Evolutionary conservation across 805 yeast genomes (phyloP).

Genomic region (Suhomyces faveliae): DNA sequence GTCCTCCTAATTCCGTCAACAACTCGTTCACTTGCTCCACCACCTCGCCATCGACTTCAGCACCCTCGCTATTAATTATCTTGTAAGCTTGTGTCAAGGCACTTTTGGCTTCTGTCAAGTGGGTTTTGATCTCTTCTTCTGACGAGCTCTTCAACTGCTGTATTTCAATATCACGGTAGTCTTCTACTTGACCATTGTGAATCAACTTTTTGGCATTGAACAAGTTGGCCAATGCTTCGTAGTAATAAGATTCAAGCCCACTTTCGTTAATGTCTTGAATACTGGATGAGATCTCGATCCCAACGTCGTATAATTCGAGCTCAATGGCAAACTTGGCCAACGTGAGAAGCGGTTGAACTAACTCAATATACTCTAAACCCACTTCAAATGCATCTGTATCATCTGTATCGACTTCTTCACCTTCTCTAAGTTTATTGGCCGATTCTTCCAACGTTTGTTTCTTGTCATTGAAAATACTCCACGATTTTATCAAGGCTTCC

Average conservation of each 20-base stretch:
- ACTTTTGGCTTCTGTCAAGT: slow-evolving; percentile 39
- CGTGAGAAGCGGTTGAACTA: slow-evolving; percentile 71
- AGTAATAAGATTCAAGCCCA: slow-evolving; percentile 75
- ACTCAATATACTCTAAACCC: slow-evolving; percentile 56
- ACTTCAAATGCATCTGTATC: slow-evolving; percentile 43
- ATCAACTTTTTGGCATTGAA: slow-evolving; percentile 36
- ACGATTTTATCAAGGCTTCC: slow-evolving; percentile 62
- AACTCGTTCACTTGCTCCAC: slow-evolving; percentile 50
- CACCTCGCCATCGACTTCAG: slow-evolving; percentile 59
- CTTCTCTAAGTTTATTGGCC: slow-evolving; percentile 21
- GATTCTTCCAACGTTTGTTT: slow-evolving; percentile 49
- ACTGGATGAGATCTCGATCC: slow-evolving; percentile 60
- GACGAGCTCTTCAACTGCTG: slow-evolving; percentile 16
- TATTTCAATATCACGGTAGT: slow-evolving; percentile 41
- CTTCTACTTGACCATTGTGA: slow-evolving; percentile 29
- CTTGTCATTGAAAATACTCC: slow-evolving; percentile 62
- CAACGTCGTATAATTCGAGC: slow-evolving; percentile 65
- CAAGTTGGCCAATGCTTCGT: slow-evolving; percentile 75
- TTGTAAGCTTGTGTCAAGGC: slow-evolving; percentile 48
- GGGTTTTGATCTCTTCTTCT: slow-evolving; percentile 27
- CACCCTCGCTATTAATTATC: slow-evolving; percentile 35
- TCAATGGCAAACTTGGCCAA: slow-evolving; percentile 77
- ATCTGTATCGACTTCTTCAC: slow-evolving; percentile 12
- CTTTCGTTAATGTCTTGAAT: slow-evolving; percentile 81
- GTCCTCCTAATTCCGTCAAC: slow-evolving; percentile 61